Evolutionary conservation across 1,139 yeast species (phyloP), one percentile per base, ranked within the genome.

Genomic region (Debaryomyces udenii): DNA sequence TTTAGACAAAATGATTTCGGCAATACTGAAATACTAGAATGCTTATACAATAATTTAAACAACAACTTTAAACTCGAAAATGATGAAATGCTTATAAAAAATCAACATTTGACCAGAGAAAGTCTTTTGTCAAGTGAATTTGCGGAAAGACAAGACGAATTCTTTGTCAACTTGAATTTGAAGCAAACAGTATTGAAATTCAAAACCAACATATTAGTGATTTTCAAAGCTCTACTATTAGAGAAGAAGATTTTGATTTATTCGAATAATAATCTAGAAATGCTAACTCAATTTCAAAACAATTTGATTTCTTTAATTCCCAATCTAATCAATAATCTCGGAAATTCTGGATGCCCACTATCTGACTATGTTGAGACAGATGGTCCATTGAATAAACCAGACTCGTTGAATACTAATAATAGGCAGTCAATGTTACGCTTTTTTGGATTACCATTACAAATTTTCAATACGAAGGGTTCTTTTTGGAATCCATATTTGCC

Each of bases 401-500:
- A 80, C n/a, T 80, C 91, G 13, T 71, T 93, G 47, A 83, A 80
- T 51, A 82, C 96, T 4, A 83, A 87, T 43, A 90, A 88, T 59
- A 69, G 97, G 40, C 74, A 76, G 48, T 86, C 96, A 1, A 76
- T 91, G 62, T 66, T 91, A 40, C 68, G 80, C 31, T 93, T 89
- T 58, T 79, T 89, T 61, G 99, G 99, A 0, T 70, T 93, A 32
- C 99, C 99, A 0, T 68, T 93, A 39, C 93, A 86, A 53, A 64
- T 90, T 1, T 93, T 93, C 64, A 89, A 90, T 49, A 71, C 78
- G 9, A 79, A 82, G 52, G 95, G 95, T 29, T 89, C 96, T 3
- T 76, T 91, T 48, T 91, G 95, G 74, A 86, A 87, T 50, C 98
- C 99, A 0, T 93, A 91, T 61, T 77, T 91, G 16, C 96, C 99